Base-by-base conservation (phyloP, 2,329 filamentous ascomycete species). In the Ophidiomyces ophidiicola region DNA sequence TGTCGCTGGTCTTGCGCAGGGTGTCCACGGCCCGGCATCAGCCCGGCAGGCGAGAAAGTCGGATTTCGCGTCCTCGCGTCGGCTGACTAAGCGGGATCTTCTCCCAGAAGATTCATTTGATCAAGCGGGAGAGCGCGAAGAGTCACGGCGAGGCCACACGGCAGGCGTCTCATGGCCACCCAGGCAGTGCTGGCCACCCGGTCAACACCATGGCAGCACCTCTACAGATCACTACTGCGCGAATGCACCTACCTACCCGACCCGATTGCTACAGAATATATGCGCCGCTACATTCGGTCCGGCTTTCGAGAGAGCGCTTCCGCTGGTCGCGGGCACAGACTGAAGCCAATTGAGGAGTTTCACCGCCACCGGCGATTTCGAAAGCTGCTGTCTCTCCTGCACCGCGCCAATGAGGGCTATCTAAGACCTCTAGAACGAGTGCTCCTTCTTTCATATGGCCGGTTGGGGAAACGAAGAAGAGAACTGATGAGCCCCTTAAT, bases 241-340 rank as follows among this genome's bases (percentile, higher is more conserved):
- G 70, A 78, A 58, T 66, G 65, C 45, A 67, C 69, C 40, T 78
- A 78, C 49, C 67, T 79, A 26, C 74, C 76, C 19, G 74, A 78
- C 50, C 62, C 69, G 1, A 56, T 63, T 42, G 70, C 72, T 26
- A 66, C 69, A 46, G 39, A 47, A 21, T 72, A 69, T 56, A 61
- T 73, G 53, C 61, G 60, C 42, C 50, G 61, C 36, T 62, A 74
- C 53, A 57, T 72, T 31, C 45, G 69, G 23, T 46, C 51, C 24
- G 62, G 68, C 45, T 77, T 71, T 55, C 63, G 65, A 36, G 57
- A 63, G 20, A 61, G 64, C 46, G 24, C 47, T 17, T 39, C 45
- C 20, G 44, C 44, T 44, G 12, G 24, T 8, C 25, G 12, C 7
- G 11, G 8, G 33, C 8, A 31, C 1, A 15, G 23, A 11, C 26